Base-by-base conservation (phyloP, 2,329 filamentous ascomycete genomes). In the Penicillium janthinellum region DNA sequence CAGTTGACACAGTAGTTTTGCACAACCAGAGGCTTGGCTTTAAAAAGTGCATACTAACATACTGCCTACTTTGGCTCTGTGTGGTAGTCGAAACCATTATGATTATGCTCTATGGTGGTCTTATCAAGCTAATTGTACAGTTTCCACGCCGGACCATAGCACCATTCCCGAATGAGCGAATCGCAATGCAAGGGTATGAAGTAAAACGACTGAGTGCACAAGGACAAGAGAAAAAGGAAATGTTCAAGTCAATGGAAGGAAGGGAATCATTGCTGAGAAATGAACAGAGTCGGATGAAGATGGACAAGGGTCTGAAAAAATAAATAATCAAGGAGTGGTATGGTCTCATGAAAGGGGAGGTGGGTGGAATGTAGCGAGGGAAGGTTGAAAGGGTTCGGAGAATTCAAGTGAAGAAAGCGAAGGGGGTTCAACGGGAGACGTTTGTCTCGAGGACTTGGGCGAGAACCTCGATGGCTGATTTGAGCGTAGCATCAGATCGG, bases 361-460 rank as follows among this genome's bases (percentile, higher is more conserved):
- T 28, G 22, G 22, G 5, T n/a, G 22, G 14, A 39, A 37, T 22
- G n/a, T 7, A 45, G 42, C 12, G 42, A 45, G 35, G n/a, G 20
- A 41, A 31, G 35, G 28, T 15, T 20, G n/a, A 6, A 41, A 5
- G 7, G 42, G n/a, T 22, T 45, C 12, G 6, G 17, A 12, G 12
- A 12, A 45, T 17, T 12, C 7, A 22, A 22, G 5, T 45, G 8
- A 20, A 45, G 31, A 17, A 22, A 58, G 56, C 59, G 42, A 34
- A 60, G 58, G 20, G 31, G 52, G 34, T 22, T 53, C 49, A 58
- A 54, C 49, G 41, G 41, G 63, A 67, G 34, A 66, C 64, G 39
- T 73, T 75, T 12, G 65, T 64, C 60, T 77, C 75, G 17, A 78
- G 72, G 10, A 77, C 73, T 58, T 77, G 72, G 5, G 69, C 70